phyloP scores from a whole-genome alignment of 768 basidiomycete species.

The Leucosporidium creatinivorum region DNA sequence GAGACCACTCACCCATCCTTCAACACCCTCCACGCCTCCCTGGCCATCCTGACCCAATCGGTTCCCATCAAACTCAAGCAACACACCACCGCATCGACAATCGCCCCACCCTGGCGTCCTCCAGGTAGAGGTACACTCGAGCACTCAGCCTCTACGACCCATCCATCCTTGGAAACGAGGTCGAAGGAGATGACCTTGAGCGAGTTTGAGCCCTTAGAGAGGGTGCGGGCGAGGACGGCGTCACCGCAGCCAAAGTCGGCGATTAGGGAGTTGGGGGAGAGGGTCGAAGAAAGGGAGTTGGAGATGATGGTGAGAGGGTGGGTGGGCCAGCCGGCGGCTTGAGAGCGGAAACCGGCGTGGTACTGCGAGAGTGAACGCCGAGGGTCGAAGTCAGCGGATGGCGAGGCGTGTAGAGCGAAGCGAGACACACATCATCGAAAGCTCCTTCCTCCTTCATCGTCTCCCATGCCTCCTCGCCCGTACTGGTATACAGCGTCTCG shows the following conservation, averaged over 20 bases:
- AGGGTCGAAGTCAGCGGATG: neutral
- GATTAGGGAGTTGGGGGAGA: constrained; percentile 63
- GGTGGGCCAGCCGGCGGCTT: constrained; percentile 86
- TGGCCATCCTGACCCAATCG: constrained; percentile 86
- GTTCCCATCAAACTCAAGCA: constrained; percentile 93
- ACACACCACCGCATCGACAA: constrained; percentile 87
- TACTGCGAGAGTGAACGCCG: constrained; percentile 52
- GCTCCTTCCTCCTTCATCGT: constrained; percentile 77
- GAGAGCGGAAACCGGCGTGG: constrained; percentile 81
- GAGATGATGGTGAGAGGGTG: constrained; percentile 86
- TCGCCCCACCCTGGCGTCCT: constrained; percentile 56
- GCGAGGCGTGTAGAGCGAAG: neutral
- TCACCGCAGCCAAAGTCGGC: constrained; percentile 95
- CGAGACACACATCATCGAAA: constrained; percentile 64
- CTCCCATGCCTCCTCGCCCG: constrained; percentile 61
- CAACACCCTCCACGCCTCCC: constrained; percentile 82
- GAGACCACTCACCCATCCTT: constrained; percentile 60
- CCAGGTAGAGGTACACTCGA: constrained; percentile 82
- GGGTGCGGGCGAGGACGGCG: constrained; percentile 69
- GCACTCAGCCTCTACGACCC: constrained; percentile 84
- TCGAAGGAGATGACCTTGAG: constrained; percentile 69
- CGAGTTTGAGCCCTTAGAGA: constrained; percentile 41
- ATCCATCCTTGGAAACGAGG: constrained; percentile 48
- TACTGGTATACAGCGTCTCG: constrained; percentile 81
- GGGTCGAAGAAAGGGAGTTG: constrained; percentile 52